Conservation (phyloP, 2,329 filamentous ascomycete genomes). For the Sporothrix curviconia region DNA sequence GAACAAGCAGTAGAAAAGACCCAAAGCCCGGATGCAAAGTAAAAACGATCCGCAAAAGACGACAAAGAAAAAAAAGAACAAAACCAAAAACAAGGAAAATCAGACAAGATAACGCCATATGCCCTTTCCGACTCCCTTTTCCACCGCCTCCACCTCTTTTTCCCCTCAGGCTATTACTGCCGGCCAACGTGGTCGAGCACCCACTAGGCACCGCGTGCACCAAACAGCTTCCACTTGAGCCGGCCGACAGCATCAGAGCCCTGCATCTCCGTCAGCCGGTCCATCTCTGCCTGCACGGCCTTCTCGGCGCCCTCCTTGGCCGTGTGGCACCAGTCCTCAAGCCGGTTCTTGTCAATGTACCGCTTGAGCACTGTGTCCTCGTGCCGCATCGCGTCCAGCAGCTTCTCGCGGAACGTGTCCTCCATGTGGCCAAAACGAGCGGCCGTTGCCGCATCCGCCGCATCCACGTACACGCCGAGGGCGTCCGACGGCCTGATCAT, state of each 20-base stretch:
- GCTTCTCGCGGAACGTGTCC: constrained; percentile 56
- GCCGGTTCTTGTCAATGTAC: constrained; percentile 59
- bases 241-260: background rate
- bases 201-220: background rate
- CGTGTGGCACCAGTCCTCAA: constrained; percentile 57
- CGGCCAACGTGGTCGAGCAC: background rate
- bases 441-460: constrained; percentile 43
- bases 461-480: constrained; percentile 54
- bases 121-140: background rate
- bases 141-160: background rate
- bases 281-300: constrained; percentile 23
- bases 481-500: constrained; percentile 47
- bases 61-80: background rate
- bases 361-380: constrained; percentile 63
- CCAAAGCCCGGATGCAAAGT: background rate
- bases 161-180: too few species aligned
- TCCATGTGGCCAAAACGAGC: constrained; percentile 51
- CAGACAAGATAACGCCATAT: background rate
- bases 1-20: background rate
- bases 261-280: constrained; percentile 17
- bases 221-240: constrained; percentile 14
- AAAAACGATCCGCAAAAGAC: background rate
- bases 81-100: background rate
- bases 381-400: constrained; percentile 63
- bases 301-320: constrained; percentile 24